Evolutionary conservation across 768 basidiomycete genomes (phyloP).

Genomic region (Suillus subalutaceus): DNA sequence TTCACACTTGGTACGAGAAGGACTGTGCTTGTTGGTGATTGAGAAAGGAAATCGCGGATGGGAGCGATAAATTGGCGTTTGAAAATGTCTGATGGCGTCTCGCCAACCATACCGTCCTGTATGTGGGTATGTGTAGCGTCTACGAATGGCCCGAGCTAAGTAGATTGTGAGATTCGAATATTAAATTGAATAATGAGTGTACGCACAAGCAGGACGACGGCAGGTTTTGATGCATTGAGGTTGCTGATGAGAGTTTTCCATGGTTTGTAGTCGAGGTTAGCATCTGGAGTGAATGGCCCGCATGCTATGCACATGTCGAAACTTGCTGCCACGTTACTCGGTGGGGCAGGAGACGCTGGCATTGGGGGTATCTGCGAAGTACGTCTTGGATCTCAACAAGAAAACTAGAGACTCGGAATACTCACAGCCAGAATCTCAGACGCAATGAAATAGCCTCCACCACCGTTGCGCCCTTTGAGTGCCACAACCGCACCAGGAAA

Average conservation of each 20-base stretch:
- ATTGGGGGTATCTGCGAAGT: slow-evolving; percentile 62
- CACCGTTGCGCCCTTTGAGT: slow-evolving; percentile 87
- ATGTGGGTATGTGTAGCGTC: slow-evolving; percentile 77
- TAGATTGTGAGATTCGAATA: slow-evolving; percentile 5
- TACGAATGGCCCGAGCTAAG: slow-evolving; percentile 89
- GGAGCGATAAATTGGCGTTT: slow-evolving; percentile 58
- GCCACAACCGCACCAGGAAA: slow-evolving; percentile 91
- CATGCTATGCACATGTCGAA: slow-evolving; percentile 74
- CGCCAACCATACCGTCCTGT: slow-evolving; percentile 72
- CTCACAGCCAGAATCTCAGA: slow-evolving; percentile 77
- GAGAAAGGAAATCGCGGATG: slow-evolving; percentile 57
- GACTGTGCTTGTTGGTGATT: slow-evolving; percentile 69
- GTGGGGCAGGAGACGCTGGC: slow-evolving; percentile 45
- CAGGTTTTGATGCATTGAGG: slow-evolving; percentile 67
- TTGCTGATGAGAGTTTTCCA: slow-evolving; percentile 65
- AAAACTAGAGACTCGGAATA: background rate
- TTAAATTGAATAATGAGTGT: slow-evolving; percentile 3
- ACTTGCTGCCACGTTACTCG: slow-evolving; percentile 39
- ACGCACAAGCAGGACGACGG: slow-evolving; percentile 76
- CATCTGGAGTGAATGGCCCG: slow-evolving; percentile 86
- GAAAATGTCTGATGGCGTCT: slow-evolving; percentile 70
- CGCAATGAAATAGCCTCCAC: slow-evolving; percentile 84
- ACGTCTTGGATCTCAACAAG: background rate
- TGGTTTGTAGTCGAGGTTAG: slow-evolving; percentile 75
- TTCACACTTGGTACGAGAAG: slow-evolving; percentile 81